Base-by-base conservation (phyloP, 805 yeast genomes). In the Cyberlindnera euphorbiae region DNA sequence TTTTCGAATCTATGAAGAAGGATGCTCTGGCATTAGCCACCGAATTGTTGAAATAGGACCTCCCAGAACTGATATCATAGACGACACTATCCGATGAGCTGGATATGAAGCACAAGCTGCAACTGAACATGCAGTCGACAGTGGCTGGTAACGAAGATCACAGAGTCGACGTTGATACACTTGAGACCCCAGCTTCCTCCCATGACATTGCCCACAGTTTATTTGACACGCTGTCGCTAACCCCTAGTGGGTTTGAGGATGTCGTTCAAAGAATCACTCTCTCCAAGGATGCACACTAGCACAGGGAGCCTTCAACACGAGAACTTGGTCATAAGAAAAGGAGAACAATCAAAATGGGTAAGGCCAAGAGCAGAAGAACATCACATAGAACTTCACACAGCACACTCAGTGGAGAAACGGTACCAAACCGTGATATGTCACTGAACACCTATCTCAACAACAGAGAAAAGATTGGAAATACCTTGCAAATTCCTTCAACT, bases 151-250 rank as follows among this genome's bases (percentile, higher is more conserved):
- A n/a, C n/a, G n/a, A n/a, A n/a, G 17, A 13, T 6, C 14, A 23
- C 12, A 22, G 28, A 17, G 30, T 19, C 8, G 17, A 23, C 7
- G 26, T 33, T 19, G 22, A 9, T 4, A 15, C 40, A 8, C 12
- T 36, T 5, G 27, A 32, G 8, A 36, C 29, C 2, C 16, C 22
- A 17, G n/a, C 26, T 10, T 10, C 32, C 9, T 13, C 15, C 4
- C 26, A 19, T 26, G 30, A 11, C 15, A 26, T 45, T 29, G 26
- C 38, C 15, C 33, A 33, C 23, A 26, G 38, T 27, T 22, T 25
- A n/a, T 47, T 36, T 34, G 39, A 49, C 27, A 53, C 58, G 2
- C 18, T 53, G 2, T 50, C 58, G 2, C 33, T 53, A 3, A 28
- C 16, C 7, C 49, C 55, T 4, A 17, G 26, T 0, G 43, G 44